Conservation (phyloP, 352 stramenopile genomes). For the Globisporangium nagaii region DNA sequence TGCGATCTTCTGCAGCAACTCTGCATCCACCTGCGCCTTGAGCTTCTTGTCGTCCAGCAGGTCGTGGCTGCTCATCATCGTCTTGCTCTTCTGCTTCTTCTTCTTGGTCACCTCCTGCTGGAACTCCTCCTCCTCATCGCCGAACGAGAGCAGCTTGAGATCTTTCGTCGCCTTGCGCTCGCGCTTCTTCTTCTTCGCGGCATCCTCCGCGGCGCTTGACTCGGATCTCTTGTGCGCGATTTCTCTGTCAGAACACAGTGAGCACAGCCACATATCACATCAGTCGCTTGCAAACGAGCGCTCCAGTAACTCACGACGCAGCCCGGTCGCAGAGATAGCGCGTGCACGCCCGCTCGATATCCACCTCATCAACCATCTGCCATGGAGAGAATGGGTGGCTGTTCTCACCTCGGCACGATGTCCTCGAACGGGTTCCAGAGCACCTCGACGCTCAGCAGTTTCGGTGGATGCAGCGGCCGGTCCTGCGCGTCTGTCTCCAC, state of each 20-base stretch:
- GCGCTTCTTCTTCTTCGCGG: conserved; percentile 64
- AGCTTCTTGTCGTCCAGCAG: conserved; percentile 58
- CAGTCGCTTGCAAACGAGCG: background rate
- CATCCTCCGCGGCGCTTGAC: conserved; percentile 17
- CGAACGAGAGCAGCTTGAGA: conserved; percentile 94
- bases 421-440: conserved; percentile 95
- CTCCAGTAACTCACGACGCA: background rate
- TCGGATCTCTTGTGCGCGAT: conserved; percentile 16
- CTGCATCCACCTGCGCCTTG: conserved; percentile 51
- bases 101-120: conserved; percentile 43
- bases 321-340: background rate
- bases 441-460: conserved; percentile 85
- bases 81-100: conserved; percentile 40
- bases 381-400: too few relatives aligned
- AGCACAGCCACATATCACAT: conserved; percentile 1
- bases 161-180: conserved; percentile 91
- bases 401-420: conserved; percentile 77
- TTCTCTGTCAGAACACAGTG: conserved; percentile 7
- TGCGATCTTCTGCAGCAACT: conserved; percentile 50
- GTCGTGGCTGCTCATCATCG: conserved; percentile 74
- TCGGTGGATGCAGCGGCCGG: conserved; percentile 67
- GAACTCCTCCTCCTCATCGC: conserved; percentile 82
- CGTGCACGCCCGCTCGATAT: background rate
- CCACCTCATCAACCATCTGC: background rate
- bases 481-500: conserved; percentile 84